Evolutionary conservation across 148 eudicot species (phyloP).

Genomic region (Amaranthus cruentus): DNA sequence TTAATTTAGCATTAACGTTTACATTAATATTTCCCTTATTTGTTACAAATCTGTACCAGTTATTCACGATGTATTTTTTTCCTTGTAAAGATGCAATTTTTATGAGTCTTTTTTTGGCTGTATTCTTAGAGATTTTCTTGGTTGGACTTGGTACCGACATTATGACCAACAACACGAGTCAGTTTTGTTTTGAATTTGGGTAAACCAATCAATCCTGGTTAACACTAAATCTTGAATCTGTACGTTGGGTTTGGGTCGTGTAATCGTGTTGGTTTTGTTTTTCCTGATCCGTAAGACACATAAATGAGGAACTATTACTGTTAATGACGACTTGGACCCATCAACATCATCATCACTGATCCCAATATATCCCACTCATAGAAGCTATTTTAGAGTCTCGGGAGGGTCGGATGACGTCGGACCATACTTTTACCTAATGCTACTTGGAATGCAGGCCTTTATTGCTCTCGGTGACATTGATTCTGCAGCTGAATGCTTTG

Average conservation of each 20-base stretch:
- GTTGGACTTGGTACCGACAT: too few relatives aligned
- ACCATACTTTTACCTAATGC: not conserved
- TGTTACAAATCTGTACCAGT: not conserved
- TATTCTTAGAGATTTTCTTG: too few relatives aligned
- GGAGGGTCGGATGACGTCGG: too few relatives aligned
- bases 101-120: too few relatives aligned
- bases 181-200: not conserved
- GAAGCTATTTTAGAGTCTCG: too few relatives aligned
- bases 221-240: too few relatives aligned
- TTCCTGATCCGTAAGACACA: not conserved
- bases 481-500: slow-evolving; percentile 69
- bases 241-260: too few relatives aligned
- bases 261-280: not conserved
- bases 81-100: not conserved
- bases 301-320: not conserved
- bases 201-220: not conserved
- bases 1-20: not conserved
- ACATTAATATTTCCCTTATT: not conserved
- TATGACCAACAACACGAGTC: too few relatives aligned
- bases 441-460: slow-evolving; percentile 44
- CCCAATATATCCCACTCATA: too few relatives aligned
- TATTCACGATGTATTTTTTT: not conserved
- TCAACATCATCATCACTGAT: too few relatives aligned
- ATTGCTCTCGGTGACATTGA: slow-evolving; percentile 67
- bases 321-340: too few relatives aligned